Percentiles rank a stretch among this genome's conserved stretches.
phyloP scores from a whole-genome alignment of 2,329 filamentous ascomycete species.

The Cladosporium cucumerinum region DNA sequence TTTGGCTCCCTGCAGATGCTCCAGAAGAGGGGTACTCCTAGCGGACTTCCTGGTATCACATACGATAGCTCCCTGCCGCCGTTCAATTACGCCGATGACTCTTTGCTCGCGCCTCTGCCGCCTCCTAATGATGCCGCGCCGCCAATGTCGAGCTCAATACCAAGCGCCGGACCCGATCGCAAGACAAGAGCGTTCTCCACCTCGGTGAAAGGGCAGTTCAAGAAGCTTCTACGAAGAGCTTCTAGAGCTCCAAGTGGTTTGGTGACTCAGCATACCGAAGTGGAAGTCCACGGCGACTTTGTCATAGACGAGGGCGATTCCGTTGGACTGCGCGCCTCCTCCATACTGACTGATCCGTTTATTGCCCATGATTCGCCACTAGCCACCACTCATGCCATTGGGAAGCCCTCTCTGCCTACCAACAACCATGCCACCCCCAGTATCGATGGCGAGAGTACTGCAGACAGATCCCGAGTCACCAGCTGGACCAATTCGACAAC shows the following conservation, averaged over 20 bases:
- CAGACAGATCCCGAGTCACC: conserved; percentile 62
- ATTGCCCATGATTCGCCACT: neutral
- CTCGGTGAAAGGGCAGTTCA: conserved; percentile 60
- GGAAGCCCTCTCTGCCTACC: conserved; percentile 23
- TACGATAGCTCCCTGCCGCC: conserved; percentile 30
- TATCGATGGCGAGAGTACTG: conserved; percentile 42
- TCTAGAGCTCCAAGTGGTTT: conserved; percentile 34
- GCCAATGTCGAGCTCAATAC: neutral
- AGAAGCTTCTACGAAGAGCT: conserved; percentile 51
- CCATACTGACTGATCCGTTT: conserved; percentile 7
- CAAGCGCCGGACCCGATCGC: conserved; percentile 51
- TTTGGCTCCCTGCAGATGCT: conserved; percentile 45
- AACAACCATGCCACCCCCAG: conserved; percentile 48
- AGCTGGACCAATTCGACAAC: conserved; percentile 68
- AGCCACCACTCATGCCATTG: neutral
- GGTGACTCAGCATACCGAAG: conserved; percentile 28
- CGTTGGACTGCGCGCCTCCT: neutral
- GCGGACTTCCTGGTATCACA: neutral
- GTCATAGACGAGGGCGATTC: neutral
- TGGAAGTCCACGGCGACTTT: neutral
- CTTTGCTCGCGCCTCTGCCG: conserved; percentile 17
- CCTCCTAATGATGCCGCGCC: conserved; percentile 7
- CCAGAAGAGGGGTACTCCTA: conserved; percentile 15
- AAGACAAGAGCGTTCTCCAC: conserved; percentile 49
- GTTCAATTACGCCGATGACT: conserved; percentile 28